A percentile compares a stretch with the other conserved stretches of the same genome.
Evolutionary conservation across 768 basidiomycete species (phyloP).

Genomic region (Polyporus arcularius): DNA sequence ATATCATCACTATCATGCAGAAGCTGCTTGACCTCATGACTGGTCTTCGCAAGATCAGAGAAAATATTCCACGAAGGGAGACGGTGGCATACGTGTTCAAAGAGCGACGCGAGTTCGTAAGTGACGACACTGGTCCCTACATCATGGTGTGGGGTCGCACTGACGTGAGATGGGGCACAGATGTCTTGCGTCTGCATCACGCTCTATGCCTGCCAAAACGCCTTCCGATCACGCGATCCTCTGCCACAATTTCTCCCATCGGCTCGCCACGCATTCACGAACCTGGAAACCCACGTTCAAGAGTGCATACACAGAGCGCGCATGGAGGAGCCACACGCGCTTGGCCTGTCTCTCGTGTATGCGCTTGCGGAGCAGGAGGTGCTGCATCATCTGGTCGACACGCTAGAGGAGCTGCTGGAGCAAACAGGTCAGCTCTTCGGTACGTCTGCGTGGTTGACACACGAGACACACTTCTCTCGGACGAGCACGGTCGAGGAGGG

Average conservation of each 20-base stretch:
- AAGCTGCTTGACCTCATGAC: conserved; percentile 44
- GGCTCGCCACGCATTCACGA: conserved; percentile 39
- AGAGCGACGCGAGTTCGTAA: conserved; percentile 45
- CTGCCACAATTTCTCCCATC: conserved; percentile 54
- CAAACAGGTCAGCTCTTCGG: conserved; percentile 46
- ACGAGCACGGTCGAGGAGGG: conserved; percentile 25
- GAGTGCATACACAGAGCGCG: conserved; percentile 32
- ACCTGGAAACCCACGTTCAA: conserved; percentile 37
- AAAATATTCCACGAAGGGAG: conserved; percentile 47
- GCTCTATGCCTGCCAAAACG: conserved; percentile 51
- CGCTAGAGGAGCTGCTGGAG: conserved; percentile 43
- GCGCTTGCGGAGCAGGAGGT: conserved; percentile 46
- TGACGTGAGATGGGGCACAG: conserved; percentile 17
- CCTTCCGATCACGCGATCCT: conserved; percentile 46
- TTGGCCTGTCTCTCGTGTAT: conserved; percentile 42
- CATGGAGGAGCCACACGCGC: conserved; percentile 29
- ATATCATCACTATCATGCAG: conserved; percentile 39
- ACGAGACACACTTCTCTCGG: conserved; percentile 23
- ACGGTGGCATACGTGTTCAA: conserved; percentile 39
- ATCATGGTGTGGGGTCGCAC: background rate
- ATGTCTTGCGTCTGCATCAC: conserved; percentile 49
- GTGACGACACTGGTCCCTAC: conserved; percentile 6
- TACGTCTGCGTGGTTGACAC: conserved; percentile 43
- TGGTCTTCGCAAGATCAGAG: conserved; percentile 47
- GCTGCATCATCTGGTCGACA: conserved; percentile 42